Evolutionary conservation across 2,329 filamentous ascomycete species (phyloP), one percentile per base, ranked within the genome.

Genomic region (Didymella glomerata): DNA sequence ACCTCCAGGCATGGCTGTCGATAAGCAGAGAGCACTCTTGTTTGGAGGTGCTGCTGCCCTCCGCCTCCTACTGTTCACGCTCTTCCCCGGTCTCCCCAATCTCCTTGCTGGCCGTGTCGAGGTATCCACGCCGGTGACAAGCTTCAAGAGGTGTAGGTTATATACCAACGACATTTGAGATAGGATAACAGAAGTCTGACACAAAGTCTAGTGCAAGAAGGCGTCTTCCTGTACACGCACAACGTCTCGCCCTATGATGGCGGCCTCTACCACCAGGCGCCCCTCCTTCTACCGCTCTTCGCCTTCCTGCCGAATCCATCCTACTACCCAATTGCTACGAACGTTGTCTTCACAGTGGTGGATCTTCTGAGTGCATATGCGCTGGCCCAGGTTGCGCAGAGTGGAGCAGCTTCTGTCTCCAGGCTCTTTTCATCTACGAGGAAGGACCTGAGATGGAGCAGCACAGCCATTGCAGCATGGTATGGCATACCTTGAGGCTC

Each of bases 231-330:
- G 22, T 98, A 98, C 78, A 93, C 91, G 65, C 92, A 96, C 77
- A 96, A 97, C 81, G 91, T 98, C 57, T 97, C 93, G 60, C 95
- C 95, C 1, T 99, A 98, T 80, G 93, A 99, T 77, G 95, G 95
- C 65, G 95, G 95, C 70, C 92, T 90, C 64, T 90, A 86, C 72
- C 87, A 90, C 75, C 88, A 89, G 79, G 85, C 87, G 72, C 95
- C 95, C 47, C 84, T 99, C 56, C 86, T 99, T 40, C 87, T 99
- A 59, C 92, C 94, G 45, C 85, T 98, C 66, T 97, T 98, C 83
- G 91, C 92, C 34, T 85, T 97, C 44, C 85, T 99, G 44, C 94
- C 95, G 10, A 86, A 89, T 74, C 84, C 87, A 48, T 80, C 84
- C 62, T 76, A 79, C 51, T 87, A 87, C 71, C 89, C 92, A 24